A percentile compares a stretch with the other conserved stretches of the same genome.
Conservation (phyloP, 2,329 filamentous ascomycete species). For the Bipolaris bicolor region DNA sequence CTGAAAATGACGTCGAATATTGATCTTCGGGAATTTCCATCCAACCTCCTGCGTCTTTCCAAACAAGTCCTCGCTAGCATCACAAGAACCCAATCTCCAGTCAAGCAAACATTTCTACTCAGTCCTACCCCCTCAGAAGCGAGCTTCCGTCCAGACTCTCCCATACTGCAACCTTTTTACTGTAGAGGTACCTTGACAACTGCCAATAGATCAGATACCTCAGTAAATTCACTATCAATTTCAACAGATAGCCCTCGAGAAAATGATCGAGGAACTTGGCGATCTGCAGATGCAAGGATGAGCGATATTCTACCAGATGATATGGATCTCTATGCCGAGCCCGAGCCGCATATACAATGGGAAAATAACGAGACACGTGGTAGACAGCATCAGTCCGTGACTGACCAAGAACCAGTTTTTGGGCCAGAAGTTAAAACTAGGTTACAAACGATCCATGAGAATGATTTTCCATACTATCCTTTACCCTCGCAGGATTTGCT, state of each 20-base stretch:
- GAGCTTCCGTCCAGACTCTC: constrained; percentile 4
- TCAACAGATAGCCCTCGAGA: not conserved
- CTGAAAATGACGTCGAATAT: not conserved
- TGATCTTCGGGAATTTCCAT: not conserved
- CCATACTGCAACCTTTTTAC: not conserved
- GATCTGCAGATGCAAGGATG: not conserved
- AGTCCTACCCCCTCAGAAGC: constrained; percentile 4
- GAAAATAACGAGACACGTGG: not conserved
- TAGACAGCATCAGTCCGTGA: not conserved
- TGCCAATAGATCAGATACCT: not conserved
- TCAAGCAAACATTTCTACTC: constrained; percentile 8
- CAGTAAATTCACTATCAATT: not conserved
- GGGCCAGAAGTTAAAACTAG: not conserved
- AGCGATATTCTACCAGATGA: constrained; percentile 10
- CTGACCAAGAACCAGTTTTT: not conserved
- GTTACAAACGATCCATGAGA: not conserved
- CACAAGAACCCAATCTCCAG: not conserved
- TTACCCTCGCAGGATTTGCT: not conserved
- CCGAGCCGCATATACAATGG: not conserved
- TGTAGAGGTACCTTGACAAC: not conserved
- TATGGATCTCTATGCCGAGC: not conserved
- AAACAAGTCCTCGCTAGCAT: not conserved
- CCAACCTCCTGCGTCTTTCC: not conserved
- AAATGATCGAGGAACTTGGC: not conserved
- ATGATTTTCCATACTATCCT: constrained; percentile 14